phyloP scores from a whole-genome alignment of 2,329 filamentous ascomycete species.

The Sclerotiophoma versabilis region DNA sequence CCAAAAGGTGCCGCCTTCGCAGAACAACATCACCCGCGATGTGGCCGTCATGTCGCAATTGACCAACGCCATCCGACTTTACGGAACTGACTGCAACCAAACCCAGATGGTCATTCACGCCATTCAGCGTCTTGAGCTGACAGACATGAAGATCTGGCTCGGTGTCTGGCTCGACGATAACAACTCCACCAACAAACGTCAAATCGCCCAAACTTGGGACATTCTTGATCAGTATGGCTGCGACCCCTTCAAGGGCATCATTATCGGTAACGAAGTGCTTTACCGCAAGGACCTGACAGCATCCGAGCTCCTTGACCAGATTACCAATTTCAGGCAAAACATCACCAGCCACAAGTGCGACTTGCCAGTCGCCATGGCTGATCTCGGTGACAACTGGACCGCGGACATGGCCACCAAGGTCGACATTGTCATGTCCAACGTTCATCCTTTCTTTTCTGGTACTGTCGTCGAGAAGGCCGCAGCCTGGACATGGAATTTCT shows the following conservation, averaged over 20 bases:
- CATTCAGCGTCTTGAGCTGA: constrained; percentile 75
- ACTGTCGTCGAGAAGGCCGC: constrained; percentile 72
- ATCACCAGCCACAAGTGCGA: constrained; percentile 70
- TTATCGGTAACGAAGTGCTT: constrained; percentile 70
- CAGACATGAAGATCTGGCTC: constrained; percentile 87
- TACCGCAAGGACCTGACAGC: constrained; percentile 72
- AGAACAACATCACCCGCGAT: constrained; percentile 94
- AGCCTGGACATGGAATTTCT: constrained; percentile 84
- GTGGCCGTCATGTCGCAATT: constrained; percentile 88
- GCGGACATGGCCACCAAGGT: constrained; percentile 70
- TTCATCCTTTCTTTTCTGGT: constrained; percentile 95
- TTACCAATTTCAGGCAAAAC: constrained; percentile 71
- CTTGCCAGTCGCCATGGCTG: constrained; percentile 83
- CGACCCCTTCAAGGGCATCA: constrained; percentile 66
- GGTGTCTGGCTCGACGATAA: constrained; percentile 93
- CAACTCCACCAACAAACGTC: constrained; percentile 80
- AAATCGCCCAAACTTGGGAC: constrained; percentile 83
- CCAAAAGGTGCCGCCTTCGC: constrained; percentile 76
- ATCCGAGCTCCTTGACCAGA: constrained; percentile 66
- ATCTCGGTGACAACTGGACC: constrained; percentile 89
- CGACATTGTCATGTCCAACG: constrained; percentile 94
- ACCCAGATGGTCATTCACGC: constrained; percentile 91
- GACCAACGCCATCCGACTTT: constrained; percentile 85
- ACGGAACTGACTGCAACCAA: constrained; percentile 97
- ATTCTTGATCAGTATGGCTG: constrained; percentile 70